Evolutionary conservation across 768 basidiomycete species (phyloP).

Genomic region (Pleurotus eryngii): DNA sequence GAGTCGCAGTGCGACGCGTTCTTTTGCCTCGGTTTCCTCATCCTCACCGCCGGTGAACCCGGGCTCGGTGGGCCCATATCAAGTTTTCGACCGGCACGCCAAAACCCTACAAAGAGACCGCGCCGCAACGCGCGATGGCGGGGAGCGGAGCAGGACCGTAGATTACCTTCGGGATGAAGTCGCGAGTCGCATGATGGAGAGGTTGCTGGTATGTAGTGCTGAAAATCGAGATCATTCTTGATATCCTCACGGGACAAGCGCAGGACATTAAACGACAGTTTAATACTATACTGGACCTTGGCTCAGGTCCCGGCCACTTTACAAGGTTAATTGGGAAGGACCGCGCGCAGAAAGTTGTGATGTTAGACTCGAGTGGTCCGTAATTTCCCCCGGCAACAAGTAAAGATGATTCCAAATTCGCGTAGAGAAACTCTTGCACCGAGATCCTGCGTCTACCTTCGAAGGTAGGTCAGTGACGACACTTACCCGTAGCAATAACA

Average conservation of each 20-base stretch:
- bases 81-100: slow-evolving; percentile 81
- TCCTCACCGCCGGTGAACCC: slow-evolving; percentile 38
- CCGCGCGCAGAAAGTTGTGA: slow-evolving; percentile 67
- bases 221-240: too few species aligned
- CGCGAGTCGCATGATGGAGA: slow-evolving; percentile 86
- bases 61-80: slow-evolving; percentile 59
- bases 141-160: slow-evolving; percentile 66
- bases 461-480: slow-evolving; percentile 49
- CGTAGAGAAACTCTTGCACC: slow-evolving; percentile 63
- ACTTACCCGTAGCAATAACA: slow-evolving; percentile 7
- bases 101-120: slow-evolving; percentile 80
- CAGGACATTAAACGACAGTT: slow-evolving; percentile 93
- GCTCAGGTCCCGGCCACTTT: slow-evolving; percentile 90
- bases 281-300: slow-evolving; percentile 76
- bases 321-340: slow-evolving; percentile 72
- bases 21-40: slow-evolving; percentile 48
- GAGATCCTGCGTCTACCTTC: slow-evolving; percentile 78
- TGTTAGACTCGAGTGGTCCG: slow-evolving; percentile 88
- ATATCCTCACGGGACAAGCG: too few species aligned
- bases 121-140: slow-evolving; percentile 56
- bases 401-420: not conserved
- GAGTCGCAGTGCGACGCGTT: slow-evolving; percentile 20
- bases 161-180: slow-evolving; percentile 93
- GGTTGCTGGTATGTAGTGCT: slow-evolving; percentile 62
- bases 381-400: slow-evolving; percentile 2